Conservation (phyloP, 2,329 filamentous ascomycete genomes). For the Aspergillus phoenicis region DNA sequence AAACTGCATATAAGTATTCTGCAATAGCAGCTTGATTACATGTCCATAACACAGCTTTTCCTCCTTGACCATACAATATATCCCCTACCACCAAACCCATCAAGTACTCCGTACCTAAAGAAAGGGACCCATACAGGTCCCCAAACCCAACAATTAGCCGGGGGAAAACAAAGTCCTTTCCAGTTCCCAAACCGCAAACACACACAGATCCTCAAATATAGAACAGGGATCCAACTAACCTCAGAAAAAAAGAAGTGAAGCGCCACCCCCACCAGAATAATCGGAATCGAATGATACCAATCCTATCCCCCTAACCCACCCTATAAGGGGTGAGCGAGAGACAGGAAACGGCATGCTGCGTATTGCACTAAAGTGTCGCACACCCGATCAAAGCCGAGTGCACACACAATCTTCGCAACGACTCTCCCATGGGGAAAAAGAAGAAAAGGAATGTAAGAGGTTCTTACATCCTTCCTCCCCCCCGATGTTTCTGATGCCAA, state of each 20-base stretch:
- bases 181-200: conserved; percentile 25
- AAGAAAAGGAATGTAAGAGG: conserved; percentile 37
- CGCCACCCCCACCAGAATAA: conserved; percentile 83
- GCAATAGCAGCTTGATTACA: not conserved
- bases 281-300: conserved; percentile 84
- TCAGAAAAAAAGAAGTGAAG: conserved; percentile 58
- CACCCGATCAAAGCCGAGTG: conserved; percentile 18
- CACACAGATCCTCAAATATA: conserved; percentile 17
- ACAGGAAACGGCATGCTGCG: conserved; percentile 69
- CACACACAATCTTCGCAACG: conserved; percentile 90
- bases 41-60: not conserved
- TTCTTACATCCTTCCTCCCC: conserved; percentile 37
- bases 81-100: not conserved
- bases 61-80: not conserved
- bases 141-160: conserved; percentile 39
- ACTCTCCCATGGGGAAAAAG: conserved; percentile 78
- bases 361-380: conserved; percentile 90
- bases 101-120: not conserved
- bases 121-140: conserved; percentile 18
- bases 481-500: conserved; percentile 91
- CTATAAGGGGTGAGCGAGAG: conserved; percentile 29
- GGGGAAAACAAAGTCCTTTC: conserved; percentile 18
- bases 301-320: conserved; percentile 29
- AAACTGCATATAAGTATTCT: not conserved
- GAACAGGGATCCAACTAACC: conserved; percentile 48